Base-by-base conservation (phyloP, 129 eudicot genomes). In the Sambucus nigra region DNA sequence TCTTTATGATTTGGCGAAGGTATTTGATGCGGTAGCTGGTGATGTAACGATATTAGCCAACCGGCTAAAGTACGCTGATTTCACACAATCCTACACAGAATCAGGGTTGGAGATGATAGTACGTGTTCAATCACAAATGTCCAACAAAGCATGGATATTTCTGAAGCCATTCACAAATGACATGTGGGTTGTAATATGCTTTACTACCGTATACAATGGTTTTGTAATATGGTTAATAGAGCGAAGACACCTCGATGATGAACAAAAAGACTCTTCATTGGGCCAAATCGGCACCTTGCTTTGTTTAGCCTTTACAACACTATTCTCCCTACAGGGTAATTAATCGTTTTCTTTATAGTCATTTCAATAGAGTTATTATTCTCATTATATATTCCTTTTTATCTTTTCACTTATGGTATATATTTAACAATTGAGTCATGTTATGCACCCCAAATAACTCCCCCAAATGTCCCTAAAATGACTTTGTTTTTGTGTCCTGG, bases 201-300 rank as follows among this genome's bases (percentile, higher is more conserved):
- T 26, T 51, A 45, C 76, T 14, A 63, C 63, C 25, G 35, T 73
- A n/a, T 77, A 60, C 51, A 76, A 70, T 11, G 88, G 75, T 25
- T 67, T 73, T 18, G 80, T 76, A 21, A 47, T 80, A 17, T 80
- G 83, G 83, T 29, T 73, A 18, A 73, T 73, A 29, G 88, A 81
- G 72, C 61, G 74, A 25, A 60, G 65, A 24, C 65, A 71, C 60
- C 50, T 39, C 26, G 51, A 69, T 39, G 70, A 68, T 22, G 65
- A 71, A 23, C 4, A 7, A 7, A 51, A 19, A 33, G 81, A 81
- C 7, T 64, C 81, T 33, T 35, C 69, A 2, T 47, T 64, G 26
- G 59, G 67, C 25, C 81, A 71, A 48, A 24, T 61, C 24, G 80
- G 77, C 23, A 65, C 58, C 33, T 22, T 76, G 12, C 50, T 76